Percentiles rank a stretch among this genome's conserved stretches.
phyloP scores from a whole-genome alignment of 176 grass and related monocot species.

The Carex scoparia region DNA sequence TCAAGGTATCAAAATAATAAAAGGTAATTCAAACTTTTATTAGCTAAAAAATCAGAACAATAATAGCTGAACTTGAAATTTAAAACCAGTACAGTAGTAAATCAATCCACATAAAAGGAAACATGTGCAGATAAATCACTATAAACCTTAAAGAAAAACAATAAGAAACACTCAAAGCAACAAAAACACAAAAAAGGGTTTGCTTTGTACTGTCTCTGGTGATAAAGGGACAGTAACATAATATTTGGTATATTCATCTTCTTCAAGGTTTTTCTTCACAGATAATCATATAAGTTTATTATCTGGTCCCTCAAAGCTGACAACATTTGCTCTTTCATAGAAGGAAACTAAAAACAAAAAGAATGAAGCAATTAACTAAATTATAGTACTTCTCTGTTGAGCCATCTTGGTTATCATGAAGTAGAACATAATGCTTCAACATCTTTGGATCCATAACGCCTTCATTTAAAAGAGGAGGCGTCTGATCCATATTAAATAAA shows the following conservation, averaged over 20 bases:
- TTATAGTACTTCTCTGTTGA: conserved; percentile 71
- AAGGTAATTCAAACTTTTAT: neutral
- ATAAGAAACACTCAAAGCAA: neutral
- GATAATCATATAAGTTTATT: neutral
- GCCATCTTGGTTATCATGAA: conserved; percentile 95
- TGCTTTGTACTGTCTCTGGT: neutral
- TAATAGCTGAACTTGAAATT: conserved; percentile 5
- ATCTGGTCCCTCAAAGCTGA: neutral
- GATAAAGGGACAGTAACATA: neutral
- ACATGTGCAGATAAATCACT: neutral
- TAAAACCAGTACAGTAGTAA: conserved; percentile 2
- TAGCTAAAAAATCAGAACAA: neutral
- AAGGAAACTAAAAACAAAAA: conserved; percentile 16
- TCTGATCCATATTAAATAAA: conserved; percentile 81
- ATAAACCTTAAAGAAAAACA: neutral
- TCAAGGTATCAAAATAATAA: conserved; percentile 4
- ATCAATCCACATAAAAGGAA: neutral
- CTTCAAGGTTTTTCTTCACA: neutral
- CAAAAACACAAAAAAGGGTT: neutral
- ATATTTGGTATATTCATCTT: neutral
- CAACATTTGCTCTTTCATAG: neutral
- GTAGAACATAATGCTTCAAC: conserved; percentile 89
- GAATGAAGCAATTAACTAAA: conserved; percentile 25
- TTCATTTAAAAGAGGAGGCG: conserved; percentile 84
- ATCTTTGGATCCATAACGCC: conserved; percentile 97